Base-by-base conservation (phyloP, 2,329 filamentous ascomycete genomes). In the Spiromastix sp. region DNA sequence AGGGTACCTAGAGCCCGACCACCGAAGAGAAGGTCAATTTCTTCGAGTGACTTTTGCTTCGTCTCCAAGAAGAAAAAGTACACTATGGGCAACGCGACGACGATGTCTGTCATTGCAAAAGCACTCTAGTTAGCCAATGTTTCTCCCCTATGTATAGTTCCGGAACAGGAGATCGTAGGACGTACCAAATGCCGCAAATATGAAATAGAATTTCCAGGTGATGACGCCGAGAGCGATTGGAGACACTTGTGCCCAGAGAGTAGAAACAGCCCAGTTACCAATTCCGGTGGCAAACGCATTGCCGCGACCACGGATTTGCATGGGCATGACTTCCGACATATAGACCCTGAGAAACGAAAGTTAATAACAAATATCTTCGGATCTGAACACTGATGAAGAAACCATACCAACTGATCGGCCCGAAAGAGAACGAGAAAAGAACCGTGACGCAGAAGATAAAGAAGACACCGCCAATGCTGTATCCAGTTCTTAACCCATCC, bases 281-380 rank as follows among this genome's bases (percentile, higher is more conserved):
- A 59, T 55, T 5, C 53, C 50, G 10, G 52, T 51, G 3, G 56
- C 43, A 35, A 60, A 61, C 26, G 58, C 49, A 18, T 50, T 71
- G 2, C 73, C 73, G 15, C 67, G 63, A 4, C 70, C 70, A 20
- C 78, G 72, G 36, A 79, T 80, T 42, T 74, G 73, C 56, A 81
- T 70, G 7, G 78, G 76, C 54, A 77, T 74, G 40, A 81, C 72
- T 52, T 81, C 78, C 11, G 70, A 69, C 51, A 76, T 75, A 52
- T 81, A 81, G 1, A 80, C 64, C 74, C 34, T n/a, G n/a, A n/a
- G n/a, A n/a, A n/a, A n/a, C n/a, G n/a, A n/a, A n/a, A n/a, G n/a
- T n/a, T n/a, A n/a, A n/a, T n/a, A n/a, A n/a, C n/a, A n/a, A 36
- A 26, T 25, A 15, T 8, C 12, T 25, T 25, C 22, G 27, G 8